Evolutionary conservation across 1,139 yeast species (phyloP).

Genomic region (Suhomyces chickasaworum): DNA sequence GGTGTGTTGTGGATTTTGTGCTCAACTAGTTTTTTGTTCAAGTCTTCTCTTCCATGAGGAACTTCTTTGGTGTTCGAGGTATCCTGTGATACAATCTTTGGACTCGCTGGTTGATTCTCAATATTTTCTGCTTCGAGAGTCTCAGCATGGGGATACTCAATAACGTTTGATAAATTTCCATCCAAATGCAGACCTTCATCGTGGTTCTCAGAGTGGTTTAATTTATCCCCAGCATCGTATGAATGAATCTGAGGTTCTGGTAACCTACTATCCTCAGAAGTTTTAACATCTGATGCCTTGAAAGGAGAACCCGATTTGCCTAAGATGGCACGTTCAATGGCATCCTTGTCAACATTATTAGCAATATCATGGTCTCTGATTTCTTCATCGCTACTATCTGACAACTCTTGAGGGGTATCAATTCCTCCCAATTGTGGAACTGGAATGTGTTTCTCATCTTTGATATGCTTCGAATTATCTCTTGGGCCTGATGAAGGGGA

Average conservation of each 20-base stretch:
- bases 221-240: background rate
- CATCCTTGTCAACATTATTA: background rate
- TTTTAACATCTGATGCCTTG: background rate
- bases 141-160: background rate
- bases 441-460: conserved; percentile 8
- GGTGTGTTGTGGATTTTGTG: background rate
- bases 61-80: too few relatives aligned
- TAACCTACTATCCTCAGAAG: background rate
- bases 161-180: background rate
- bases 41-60: background rate
- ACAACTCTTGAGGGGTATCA: conserved; percentile 5
- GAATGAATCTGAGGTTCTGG: background rate
- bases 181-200: background rate
- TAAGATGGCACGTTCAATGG: conserved; percentile 2
- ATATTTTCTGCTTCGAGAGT: background rate
- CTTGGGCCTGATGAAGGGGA: conserved; percentile 8
- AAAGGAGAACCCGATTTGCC: conserved; percentile 3
- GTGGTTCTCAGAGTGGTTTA: background rate
- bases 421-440: conserved; percentile 14
- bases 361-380: conserved; percentile 2
- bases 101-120: background rate
- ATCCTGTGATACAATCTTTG: background rate
- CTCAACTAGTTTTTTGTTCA: background rate
- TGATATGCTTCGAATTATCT: background rate
- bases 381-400: conserved; percentile 6